These are phyloP conservation scores for Alternaria rosae DNA, from an alignment of 2,329 filamentous ascomycete species.

Conservation along the genomic window DNA sequence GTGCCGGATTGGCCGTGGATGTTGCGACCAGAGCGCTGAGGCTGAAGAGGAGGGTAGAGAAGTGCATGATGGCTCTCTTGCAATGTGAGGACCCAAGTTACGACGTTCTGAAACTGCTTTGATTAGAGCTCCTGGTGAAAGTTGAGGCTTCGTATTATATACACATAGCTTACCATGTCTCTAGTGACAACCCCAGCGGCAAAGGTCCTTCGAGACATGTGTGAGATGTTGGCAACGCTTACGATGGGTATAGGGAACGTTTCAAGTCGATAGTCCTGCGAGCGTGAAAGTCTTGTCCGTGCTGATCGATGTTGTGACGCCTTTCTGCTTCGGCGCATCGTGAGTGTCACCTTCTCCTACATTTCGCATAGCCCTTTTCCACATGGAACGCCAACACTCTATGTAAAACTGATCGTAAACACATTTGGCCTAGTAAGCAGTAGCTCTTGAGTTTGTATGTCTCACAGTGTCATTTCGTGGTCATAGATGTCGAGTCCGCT, in stretches of 20 bases:
- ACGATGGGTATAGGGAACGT: not conserved
- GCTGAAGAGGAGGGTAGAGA: not conserved
- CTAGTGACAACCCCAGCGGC: not conserved
- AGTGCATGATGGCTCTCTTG: not conserved
- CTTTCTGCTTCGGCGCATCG: not conserved
- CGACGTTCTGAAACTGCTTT: not conserved
- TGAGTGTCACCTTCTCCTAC: not conserved
- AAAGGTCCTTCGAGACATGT: not conserved
- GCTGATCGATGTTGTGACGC: not conserved
- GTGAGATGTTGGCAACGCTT: not conserved
- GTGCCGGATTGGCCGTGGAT: not conserved
- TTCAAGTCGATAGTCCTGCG: not conserved
- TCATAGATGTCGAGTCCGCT: not conserved
- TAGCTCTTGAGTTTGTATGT: not conserved
- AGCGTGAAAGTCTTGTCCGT: not conserved
- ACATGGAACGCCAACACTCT: not conserved
- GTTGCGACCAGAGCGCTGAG: not conserved
- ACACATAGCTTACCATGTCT: not conserved
- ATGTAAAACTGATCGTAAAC: not conserved
- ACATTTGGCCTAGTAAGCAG: not conserved
- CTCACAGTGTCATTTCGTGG: not conserved
- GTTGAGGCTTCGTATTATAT: not conserved
- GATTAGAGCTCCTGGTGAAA: too few species aligned
- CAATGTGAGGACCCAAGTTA: too few species aligned
- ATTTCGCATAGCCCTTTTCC: not conserved